Evolutionary conservation across 352 stramenopile genomes (phyloP).

Genomic region (Pythium chondricola): DNA sequence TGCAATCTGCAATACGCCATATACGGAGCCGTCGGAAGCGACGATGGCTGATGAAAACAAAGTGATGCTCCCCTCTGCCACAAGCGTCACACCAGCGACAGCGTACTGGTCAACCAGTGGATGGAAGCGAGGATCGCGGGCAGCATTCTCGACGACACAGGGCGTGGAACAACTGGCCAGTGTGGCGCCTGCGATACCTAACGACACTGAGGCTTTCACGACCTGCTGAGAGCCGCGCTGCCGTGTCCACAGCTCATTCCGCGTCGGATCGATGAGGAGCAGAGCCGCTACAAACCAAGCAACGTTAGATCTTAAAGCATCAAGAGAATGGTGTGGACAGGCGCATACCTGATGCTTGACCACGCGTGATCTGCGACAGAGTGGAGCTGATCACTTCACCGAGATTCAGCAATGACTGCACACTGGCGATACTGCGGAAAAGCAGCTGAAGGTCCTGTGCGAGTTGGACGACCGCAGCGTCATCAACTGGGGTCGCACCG

Average conservation of each 20-base stretch:
- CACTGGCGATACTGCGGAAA: conserved; percentile 34
- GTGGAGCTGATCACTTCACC: conserved; percentile 31
- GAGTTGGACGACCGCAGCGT: not conserved
- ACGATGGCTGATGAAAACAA: conserved; percentile 42
- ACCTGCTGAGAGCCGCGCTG: conserved; percentile 26
- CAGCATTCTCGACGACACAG: conserved; percentile 31
- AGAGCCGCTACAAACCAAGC: conserved; percentile 26
- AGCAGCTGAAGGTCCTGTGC: conserved; percentile 30
- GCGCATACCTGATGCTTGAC: conserved; percentile 23
- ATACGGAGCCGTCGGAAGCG: conserved; percentile 36
- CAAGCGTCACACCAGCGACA: conserved; percentile 17
- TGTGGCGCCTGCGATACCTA: conserved; percentile 50
- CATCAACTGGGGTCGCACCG: not conserved
- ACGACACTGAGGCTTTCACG: conserved; percentile 37
- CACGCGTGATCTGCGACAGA: conserved; percentile 36
- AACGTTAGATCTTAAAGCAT: not conserved
- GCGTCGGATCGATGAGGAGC: conserved; percentile 54
- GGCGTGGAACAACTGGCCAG: conserved; percentile 32
- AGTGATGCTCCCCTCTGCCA: not conserved
- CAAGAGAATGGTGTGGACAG: not conserved
- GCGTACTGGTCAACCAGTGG: conserved; percentile 60
- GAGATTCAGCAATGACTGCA: conserved; percentile 29
- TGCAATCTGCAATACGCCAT: conserved; percentile 50
- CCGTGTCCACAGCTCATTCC: conserved; percentile 65
- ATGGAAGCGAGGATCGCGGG: conserved; percentile 46